Evolutionary conservation across 345 rosid genomes (phyloP).

Genomic region (Durio zibethinus): DNA sequence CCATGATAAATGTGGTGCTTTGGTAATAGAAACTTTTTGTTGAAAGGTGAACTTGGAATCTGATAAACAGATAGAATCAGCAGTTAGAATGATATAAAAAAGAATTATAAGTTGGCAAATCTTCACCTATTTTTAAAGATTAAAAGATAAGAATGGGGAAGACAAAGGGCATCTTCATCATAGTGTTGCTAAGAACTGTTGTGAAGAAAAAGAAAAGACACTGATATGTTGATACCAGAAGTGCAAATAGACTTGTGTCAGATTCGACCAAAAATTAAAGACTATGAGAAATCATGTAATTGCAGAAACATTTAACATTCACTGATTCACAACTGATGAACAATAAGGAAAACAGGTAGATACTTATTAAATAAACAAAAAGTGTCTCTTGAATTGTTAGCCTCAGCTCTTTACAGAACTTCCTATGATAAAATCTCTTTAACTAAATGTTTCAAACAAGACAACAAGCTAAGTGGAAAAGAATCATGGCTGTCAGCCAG

Average conservation of each 20-base stretch:
- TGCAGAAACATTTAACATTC: neutral
- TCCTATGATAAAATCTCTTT: conserved; percentile 7
- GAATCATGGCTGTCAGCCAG: conserved; percentile 6
- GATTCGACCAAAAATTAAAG: neutral
- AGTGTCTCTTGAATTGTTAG: neutral
- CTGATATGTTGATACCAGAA: neutral
- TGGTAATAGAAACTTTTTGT: conserved; percentile 6
- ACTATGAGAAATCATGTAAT: neutral
- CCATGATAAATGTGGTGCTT: conserved; percentile 35
- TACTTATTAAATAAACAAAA: neutral
- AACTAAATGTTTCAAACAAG: neutral
- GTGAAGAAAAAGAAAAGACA: neutral
- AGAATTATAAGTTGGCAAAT: neutral
- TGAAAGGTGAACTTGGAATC: conserved; percentile 17
- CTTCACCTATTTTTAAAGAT: neutral
- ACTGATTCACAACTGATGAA: neutral
- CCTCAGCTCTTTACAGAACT: neutral
- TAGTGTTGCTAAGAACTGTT: neutral
- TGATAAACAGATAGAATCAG: conserved; percentile 19
- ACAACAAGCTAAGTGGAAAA: conserved; percentile 19
- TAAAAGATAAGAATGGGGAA: neutral
- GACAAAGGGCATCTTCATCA: conserved; percentile 5
- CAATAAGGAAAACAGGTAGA: neutral
- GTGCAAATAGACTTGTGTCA: neutral
- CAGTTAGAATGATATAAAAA: conserved; percentile 9